Conservation (phyloP, 768 basidiomycete species). For the Trametes maxima region DNA sequence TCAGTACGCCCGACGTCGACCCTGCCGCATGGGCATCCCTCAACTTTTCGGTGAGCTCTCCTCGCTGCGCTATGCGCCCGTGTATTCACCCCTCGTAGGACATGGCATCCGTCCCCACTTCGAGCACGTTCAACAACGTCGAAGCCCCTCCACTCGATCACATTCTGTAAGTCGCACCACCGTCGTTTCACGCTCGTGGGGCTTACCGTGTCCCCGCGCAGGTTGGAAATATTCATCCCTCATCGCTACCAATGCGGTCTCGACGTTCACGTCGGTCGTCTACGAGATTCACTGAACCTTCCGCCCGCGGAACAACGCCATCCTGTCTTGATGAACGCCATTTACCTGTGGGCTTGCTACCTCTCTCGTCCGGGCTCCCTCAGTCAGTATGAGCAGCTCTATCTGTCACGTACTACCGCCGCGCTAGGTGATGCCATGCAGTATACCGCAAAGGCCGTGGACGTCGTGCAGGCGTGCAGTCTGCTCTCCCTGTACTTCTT, state of each 20-base stretch:
- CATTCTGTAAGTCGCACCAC: slow-evolving; percentile 55
- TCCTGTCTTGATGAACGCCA: slow-evolving; percentile 75
- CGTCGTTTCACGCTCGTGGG: slow-evolving; percentile 9
- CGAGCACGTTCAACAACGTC: slow-evolving; percentile 21
- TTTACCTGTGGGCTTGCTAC: slow-evolving; percentile 84
- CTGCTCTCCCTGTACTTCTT: slow-evolving; percentile 76
- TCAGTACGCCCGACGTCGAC: slow-evolving; percentile 23
- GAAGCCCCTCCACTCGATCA: slow-evolving; percentile 48
- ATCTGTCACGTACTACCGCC: slow-evolving; percentile 64
- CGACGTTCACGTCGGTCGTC: slow-evolving; percentile 65
- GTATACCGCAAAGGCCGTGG: slow-evolving; percentile 55
- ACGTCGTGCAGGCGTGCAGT: slow-evolving; percentile 77
- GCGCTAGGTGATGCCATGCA: slow-evolving; percentile 65
- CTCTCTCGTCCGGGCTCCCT: slow-evolving; percentile 72
- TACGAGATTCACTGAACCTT: slow-evolving; percentile 60
- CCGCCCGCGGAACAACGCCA: slow-evolving; percentile 66
- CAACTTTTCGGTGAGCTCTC: slow-evolving; percentile 26
- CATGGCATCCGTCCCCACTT: slow-evolving; percentile 20
- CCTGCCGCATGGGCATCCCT: slow-evolving; percentile 28
- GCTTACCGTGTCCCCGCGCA: slow-evolving; percentile 34
- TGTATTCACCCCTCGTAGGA: slow-evolving; percentile 22
- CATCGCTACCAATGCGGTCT: slow-evolving; percentile 77
- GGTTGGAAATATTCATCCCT: slow-evolving; percentile 73
- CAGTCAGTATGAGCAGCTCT: slow-evolving; percentile 71
- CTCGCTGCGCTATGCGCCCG: not conserved